A percentile compares a stretch with the other conserved stretches of the same genome.
Conservation (phyloP, 176 grass and related monocot genomes). For the Areca catechu region DNA sequence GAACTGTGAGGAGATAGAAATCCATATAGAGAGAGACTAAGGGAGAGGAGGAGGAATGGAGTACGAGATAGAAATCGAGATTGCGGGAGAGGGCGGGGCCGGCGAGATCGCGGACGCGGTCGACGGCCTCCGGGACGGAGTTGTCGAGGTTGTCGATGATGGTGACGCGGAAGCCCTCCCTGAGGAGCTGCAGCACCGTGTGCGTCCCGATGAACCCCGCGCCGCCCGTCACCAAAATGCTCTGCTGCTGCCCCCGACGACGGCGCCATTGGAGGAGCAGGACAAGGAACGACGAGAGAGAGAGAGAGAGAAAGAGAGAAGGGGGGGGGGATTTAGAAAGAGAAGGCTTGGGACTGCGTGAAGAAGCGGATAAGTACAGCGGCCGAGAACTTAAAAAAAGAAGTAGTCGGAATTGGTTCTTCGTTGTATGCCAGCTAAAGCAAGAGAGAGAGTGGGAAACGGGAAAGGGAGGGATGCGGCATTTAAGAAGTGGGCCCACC, state of each 20-base stretch:
- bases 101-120: slow-evolving; percentile 68
- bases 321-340: not conserved
- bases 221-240: slow-evolving; percentile 80
- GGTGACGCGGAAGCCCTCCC: slow-evolving; percentile 53
- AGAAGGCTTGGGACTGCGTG: not conserved
- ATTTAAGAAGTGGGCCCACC: no score
- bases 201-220: slow-evolving; percentile 92
- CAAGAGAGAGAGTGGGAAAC: no score
- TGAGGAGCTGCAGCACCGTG: slow-evolving; percentile 78
- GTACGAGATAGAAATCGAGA: slow-evolving; percentile 62
- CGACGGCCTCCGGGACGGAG: slow-evolving; percentile 75
- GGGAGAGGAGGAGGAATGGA: not conserved
- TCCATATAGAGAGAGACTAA: not conserved
- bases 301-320: not conserved
- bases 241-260: not conserved
- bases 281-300: no score
- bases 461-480: no score
- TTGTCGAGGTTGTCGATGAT: slow-evolving; percentile 92
- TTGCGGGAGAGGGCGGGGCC: slow-evolving; percentile 45
- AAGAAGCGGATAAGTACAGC: not conserved
- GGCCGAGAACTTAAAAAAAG: no score
- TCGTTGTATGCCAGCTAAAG: no score
- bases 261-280: not conserved
- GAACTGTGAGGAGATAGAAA: not conserved
- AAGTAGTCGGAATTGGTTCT: no score